Evolutionary conservation across 2,329 filamentous ascomycete species (phyloP).

Genomic region (Stagonosporopsis chrysanthemi): DNA sequence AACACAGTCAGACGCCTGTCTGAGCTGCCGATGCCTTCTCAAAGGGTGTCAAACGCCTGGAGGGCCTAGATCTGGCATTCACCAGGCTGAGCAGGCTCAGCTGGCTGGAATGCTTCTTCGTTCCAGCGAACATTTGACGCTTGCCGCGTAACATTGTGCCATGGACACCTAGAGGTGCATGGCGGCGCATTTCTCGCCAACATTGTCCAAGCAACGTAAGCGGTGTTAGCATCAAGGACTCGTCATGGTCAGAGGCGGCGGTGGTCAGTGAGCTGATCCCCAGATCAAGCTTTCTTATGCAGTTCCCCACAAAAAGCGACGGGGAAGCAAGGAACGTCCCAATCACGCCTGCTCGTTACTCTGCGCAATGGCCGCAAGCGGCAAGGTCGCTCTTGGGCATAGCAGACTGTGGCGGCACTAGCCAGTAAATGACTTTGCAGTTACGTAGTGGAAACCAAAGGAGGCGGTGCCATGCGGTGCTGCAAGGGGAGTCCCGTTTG

Average conservation of each 20-base stretch:
- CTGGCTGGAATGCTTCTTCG: slow-evolving; percentile 22
- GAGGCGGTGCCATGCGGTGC: slow-evolving; percentile 34
- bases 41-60: slow-evolving; percentile 4
- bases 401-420: slow-evolving; percentile 34
- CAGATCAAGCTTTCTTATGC: slow-evolving; percentile 27
- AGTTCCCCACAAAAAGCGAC: slow-evolving; percentile 18
- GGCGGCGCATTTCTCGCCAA: slow-evolving; percentile 21
- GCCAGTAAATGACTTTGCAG: slow-evolving; percentile 25
- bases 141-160: slow-evolving; percentile 24
- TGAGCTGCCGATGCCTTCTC: slow-evolving; percentile 1
- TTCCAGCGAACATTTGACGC: slow-evolving; percentile 18
- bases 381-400: slow-evolving; percentile 14
- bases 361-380: slow-evolving; percentile 24
- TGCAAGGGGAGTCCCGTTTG: slow-evolving; percentile 30
- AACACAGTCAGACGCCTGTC: slow-evolving; percentile 2
- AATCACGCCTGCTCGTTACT: slow-evolving; percentile 18
- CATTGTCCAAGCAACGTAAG: slow-evolving; percentile 28
- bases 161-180: slow-evolving; percentile 13
- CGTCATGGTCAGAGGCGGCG: slow-evolving; percentile 28
- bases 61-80: slow-evolving; percentile 13
- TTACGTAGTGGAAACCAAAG: slow-evolving; percentile 32
- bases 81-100: slow-evolving; percentile 13
- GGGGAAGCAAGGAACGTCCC: slow-evolving; percentile 30
- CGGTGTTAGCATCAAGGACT: slow-evolving; percentile 22
- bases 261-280: slow-evolving; percentile 23